Evolutionary conservation across 176 grass and related monocot genomes (phyloP), one percentile per base, ranked within the genome.

Genomic region (Phragmites australis): DNA sequence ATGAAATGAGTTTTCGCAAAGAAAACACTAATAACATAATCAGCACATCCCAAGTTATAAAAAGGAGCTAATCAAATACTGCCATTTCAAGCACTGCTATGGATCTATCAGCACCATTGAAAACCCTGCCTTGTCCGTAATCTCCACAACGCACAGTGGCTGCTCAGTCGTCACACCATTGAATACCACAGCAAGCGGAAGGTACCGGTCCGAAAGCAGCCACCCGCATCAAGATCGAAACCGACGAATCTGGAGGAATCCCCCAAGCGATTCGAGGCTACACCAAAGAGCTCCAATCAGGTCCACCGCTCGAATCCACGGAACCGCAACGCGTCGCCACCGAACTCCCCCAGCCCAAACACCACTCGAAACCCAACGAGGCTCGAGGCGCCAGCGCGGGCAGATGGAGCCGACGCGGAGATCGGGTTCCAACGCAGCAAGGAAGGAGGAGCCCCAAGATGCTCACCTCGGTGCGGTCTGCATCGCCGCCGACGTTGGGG

Each of bases 391-490:
- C 49, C 10, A 2, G 18, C 4, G 58, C 45, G 9, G 23, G 70
- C 21, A 25, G 11, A 89, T 90, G 88, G 85, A 61, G 11, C 60
- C 81, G 19, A 40, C 15, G 39, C 74, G 4, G 63, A 74, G 31
- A 68, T n/a, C n/a, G n/a, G n/a, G n/a, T n/a, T n/a, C n/a, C n/a
- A n/a, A n/a, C n/a, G n/a, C n/a, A n/a, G n/a, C n/a, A n/a, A n/a
- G n/a, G n/a, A n/a, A n/a, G n/a, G n/a, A n/a, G n/a, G n/a, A n/a
- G n/a, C n/a, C n/a, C n/a, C n/a, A n/a, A n/a, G n/a, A n/a, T n/a
- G n/a, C 41, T 89, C 56, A 37, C 74, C 53, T 88, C 82, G 17
- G 25, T 81, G 70, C 69, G 77, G 67, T 68, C 68, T 12, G 60
- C 31, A 3, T 64, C 60, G 0, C 18, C 26, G 46, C 47, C 88